Percentiles rank a stretch among this genome's conserved stretches.
phyloP scores from a whole-genome alignment of 2,329 filamentous ascomycete genomes.

The Blastomyces silverae region DNA sequence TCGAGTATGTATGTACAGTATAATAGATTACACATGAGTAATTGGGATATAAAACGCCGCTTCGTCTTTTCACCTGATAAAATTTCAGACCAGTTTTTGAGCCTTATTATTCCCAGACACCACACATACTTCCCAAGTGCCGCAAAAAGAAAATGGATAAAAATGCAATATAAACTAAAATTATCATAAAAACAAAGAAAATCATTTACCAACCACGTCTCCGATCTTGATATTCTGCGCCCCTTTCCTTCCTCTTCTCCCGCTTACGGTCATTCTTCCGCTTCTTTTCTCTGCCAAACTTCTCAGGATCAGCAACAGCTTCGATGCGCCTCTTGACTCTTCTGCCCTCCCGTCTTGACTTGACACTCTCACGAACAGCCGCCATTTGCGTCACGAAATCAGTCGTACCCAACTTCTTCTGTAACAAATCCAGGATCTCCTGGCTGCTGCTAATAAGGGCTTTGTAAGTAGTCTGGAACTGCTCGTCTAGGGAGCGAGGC shows the following conservation, averaged over 20 bases:
- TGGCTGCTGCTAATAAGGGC: slow-evolving; percentile 63
- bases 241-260: slow-evolving; percentile 71
- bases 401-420: slow-evolving; percentile 74
- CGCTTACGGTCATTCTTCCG: slow-evolving; percentile 80
- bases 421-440: slow-evolving; percentile 72
- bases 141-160: slow-evolving; percentile 4
- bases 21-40: neutral
- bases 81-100: neutral
- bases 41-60: slow-evolving; percentile 1
- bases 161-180: neutral
- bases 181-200: neutral
- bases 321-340: slow-evolving; percentile 84
- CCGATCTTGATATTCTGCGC: slow-evolving; percentile 62
- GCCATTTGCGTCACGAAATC: slow-evolving; percentile 70
- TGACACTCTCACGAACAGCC: slow-evolving; percentile 65
- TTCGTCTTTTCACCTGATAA: neutral
- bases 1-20: slow-evolving; percentile 7
- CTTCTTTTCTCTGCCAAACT: slow-evolving; percentile 68
- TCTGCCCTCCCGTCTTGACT: slow-evolving; percentile 63
- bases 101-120: neutral
- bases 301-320: slow-evolving; percentile 74
- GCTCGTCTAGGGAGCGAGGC: slow-evolving; percentile 63
- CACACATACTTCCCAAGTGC: neutral
- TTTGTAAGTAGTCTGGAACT: slow-evolving; percentile 63
- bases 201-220: slow-evolving; percentile 61